Evolutionary conservation across 106 monocot genomes (phyloP).

Genomic region (Dendrobium nobile): DNA sequence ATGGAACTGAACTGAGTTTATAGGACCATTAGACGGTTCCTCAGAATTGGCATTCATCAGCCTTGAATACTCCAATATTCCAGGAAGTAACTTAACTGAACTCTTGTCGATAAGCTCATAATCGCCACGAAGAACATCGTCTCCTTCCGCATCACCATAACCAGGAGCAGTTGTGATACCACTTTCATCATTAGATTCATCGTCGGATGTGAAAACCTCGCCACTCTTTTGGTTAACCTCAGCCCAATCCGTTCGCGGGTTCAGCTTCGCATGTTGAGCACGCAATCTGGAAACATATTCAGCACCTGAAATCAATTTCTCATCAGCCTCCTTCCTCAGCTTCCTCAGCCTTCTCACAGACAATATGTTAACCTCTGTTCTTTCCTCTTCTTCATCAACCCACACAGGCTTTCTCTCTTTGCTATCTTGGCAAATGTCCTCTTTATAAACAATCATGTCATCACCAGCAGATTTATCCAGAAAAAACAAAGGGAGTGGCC

Average conservation of each 20-base stretch:
- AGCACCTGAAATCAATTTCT: slow-evolving; percentile 44
- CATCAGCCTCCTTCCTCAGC: slow-evolving; percentile 44
- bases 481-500: slow-evolving; percentile 22
- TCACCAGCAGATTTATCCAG: slow-evolving; percentile 38
- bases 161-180: slow-evolving; percentile 31
- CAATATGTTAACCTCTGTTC: slow-evolving; percentile 38
- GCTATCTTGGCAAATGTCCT: slow-evolving; percentile 1
- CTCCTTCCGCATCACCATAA: slow-evolving; percentile 13
- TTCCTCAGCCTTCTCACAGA: slow-evolving; percentile 58
- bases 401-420: slow-evolving; percentile 51
- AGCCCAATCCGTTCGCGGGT: slow-evolving; percentile 76
- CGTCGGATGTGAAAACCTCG: slow-evolving; percentile 16
- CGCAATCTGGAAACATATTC: slow-evolving; percentile 62
- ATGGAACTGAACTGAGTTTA: slow-evolving; percentile 86
- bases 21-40: slow-evolving; percentile 55
- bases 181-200: slow-evolving; percentile 38
- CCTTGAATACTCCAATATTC: slow-evolving; percentile 62
- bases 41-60: slow-evolving; percentile 63
- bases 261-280: slow-evolving; percentile 68
- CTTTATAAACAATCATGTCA: slow-evolving; percentile 31
- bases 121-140: slow-evolving; percentile 46
- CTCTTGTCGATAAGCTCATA: slow-evolving; percentile 50
- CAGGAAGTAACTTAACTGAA: slow-evolving; percentile 53
- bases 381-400: slow-evolving; percentile 73
- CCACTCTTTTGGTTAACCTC: slow-evolving; percentile 6